Evolutionary conservation across 2,329 filamentous ascomycete genomes (phyloP).

Genomic region (Fusarium begoniae): DNA sequence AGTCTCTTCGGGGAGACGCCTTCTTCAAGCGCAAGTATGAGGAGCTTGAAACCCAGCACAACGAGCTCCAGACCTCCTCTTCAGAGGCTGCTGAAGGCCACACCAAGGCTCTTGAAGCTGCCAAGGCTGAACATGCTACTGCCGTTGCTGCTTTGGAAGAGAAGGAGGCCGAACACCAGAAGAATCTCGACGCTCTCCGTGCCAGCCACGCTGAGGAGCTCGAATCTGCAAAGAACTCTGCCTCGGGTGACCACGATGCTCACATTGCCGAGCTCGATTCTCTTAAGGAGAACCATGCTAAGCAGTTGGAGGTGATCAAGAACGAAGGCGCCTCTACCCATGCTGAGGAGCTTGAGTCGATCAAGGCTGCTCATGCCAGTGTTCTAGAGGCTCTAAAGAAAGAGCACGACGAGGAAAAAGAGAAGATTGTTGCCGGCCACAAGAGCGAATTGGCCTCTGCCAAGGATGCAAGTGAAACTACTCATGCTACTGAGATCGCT

Average conservation of each 20-base stretch:
- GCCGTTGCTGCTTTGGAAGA: constrained; percentile 58
- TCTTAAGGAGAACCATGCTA: constrained; percentile 64
- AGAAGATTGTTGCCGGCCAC: constrained; percentile 45
- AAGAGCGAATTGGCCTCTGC: constrained; percentile 44
- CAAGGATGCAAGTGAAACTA: constrained; percentile 44
- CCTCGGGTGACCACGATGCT: constrained; percentile 59
- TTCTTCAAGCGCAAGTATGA: constrained; percentile 72
- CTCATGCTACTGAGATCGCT: constrained; percentile 43
- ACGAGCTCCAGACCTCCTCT: constrained; percentile 55
- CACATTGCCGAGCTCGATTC: constrained; percentile 61
- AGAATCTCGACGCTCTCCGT: constrained; percentile 63
- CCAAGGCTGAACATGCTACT: constrained; percentile 55
- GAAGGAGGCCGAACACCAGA: constrained; percentile 63
- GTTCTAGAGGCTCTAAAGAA: constrained; percentile 55
- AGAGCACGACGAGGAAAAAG: constrained; percentile 51
- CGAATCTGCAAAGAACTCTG: constrained; percentile 63
- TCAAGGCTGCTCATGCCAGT: constrained; percentile 56
- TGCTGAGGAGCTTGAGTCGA: constrained; percentile 52
- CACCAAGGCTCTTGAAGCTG: constrained; percentile 53
- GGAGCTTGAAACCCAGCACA: constrained; percentile 66
- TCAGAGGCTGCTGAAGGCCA: constrained; percentile 52
- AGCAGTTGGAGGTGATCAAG: constrained; percentile 58
- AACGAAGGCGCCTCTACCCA: constrained; percentile 52
- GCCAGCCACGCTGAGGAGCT: constrained; percentile 68
- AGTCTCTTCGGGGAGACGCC: constrained; percentile 69